These are phyloP conservation scores for Deuterostichococcus epilithicus DNA, from an alignment of 139 green algal genomes.

Conservation along the genomic window DNA sequence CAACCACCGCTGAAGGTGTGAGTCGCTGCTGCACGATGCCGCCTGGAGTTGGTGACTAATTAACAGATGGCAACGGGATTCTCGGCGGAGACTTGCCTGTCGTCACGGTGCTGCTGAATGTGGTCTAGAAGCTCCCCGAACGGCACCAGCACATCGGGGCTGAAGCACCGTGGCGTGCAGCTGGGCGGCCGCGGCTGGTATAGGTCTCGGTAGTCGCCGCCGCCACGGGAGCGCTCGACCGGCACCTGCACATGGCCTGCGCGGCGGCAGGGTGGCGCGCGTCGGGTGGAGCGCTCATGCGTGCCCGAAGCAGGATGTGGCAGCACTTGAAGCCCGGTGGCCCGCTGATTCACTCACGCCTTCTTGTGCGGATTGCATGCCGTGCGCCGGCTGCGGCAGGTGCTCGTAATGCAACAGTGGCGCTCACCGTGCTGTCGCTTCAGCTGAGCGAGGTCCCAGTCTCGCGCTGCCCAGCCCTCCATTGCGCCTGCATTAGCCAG, in stretches of 20 bases:
- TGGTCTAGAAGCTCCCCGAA: not conserved
- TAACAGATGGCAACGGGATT: too few species aligned
- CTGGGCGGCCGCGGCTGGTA: not conserved
- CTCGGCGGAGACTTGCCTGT: not conserved
- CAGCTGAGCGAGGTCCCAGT: not conserved
- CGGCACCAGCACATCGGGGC: not conserved
- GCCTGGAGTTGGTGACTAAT: too few species aligned
- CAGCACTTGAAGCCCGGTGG: too few species aligned
- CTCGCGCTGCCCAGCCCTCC: not conserved
- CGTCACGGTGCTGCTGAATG: not conserved
- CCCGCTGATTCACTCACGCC: too few species aligned
- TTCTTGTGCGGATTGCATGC: too few species aligned
- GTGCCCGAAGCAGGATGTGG: too few species aligned
- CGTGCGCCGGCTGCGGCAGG: too few species aligned
- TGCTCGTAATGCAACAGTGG: too few species aligned
- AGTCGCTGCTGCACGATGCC: too few species aligned
- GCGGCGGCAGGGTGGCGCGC: too few species aligned
- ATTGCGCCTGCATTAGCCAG: not conserved
- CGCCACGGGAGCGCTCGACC: not conserved
- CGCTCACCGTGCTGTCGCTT: not conserved
- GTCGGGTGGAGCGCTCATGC: too few species aligned
- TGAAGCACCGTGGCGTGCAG: not conserved
- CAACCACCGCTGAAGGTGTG: too few species aligned
- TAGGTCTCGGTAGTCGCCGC: constrained; percentile 3
- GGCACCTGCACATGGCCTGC: not conserved